Evolutionary conservation across 768 basidiomycete species (phyloP).

Genomic region (Hemileccinum impolitum): DNA sequence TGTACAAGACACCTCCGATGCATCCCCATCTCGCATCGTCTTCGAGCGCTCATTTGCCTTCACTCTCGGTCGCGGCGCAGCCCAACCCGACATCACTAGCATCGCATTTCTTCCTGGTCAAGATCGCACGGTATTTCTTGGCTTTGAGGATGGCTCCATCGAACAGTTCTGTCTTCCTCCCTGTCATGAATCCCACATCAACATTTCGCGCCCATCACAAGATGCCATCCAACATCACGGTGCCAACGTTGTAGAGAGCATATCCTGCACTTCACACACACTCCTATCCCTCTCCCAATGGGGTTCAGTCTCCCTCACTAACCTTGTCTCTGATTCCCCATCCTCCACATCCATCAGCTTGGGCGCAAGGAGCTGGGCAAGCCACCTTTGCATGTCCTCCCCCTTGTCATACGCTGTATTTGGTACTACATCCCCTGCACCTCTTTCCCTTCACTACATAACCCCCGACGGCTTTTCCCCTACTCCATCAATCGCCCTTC

Average conservation of each 20-base stretch:
- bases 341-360: conserved; percentile 39
- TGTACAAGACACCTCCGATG: conserved; percentile 35
- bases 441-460: conserved; percentile 58
- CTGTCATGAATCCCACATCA: conserved; percentile 10
- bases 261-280: conserved; percentile 43
- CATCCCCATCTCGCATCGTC: conserved; percentile 40
- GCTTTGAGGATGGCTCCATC: conserved; percentile 56
- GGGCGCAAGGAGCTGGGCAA: conserved; percentile 57
- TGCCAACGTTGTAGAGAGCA: conserved; percentile 52
- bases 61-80: conserved; percentile 23
- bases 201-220: conserved; percentile 21
- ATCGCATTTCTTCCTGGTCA: conserved; percentile 46
- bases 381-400: conserved; percentile 50
- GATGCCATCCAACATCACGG: conserved; percentile 33
- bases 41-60: conserved; percentile 48
- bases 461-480: conserved; percentile 42
- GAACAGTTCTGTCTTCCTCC: conserved; percentile 43
- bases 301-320: conserved; percentile 46
- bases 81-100: conserved; percentile 51
- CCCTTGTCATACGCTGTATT: conserved; percentile 63
- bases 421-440: conserved; percentile 54
- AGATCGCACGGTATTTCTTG: conserved; percentile 49
- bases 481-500: conserved; percentile 48
- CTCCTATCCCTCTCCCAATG: conserved; percentile 57
- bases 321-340: conserved; percentile 21